These are phyloP conservation scores for Oryza glumipatula DNA, from an alignment of 176 grass and related monocot genomes.

Conservation along the genomic window DNA sequence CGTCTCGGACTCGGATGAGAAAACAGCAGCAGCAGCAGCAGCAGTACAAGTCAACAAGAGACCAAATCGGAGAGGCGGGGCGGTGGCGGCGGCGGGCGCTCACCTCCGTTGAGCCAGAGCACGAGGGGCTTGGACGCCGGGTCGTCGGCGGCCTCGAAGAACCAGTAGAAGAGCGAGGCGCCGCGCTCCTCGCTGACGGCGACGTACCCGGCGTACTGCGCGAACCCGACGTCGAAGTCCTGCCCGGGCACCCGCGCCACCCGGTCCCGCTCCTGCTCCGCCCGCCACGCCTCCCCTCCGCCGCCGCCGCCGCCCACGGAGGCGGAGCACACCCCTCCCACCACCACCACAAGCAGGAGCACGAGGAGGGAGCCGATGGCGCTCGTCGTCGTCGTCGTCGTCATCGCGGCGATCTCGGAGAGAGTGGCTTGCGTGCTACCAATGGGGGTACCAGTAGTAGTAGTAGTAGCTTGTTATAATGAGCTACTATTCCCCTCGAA, in stretches of 20 bases:
- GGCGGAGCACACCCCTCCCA: not conserved
- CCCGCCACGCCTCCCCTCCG: not conserved
- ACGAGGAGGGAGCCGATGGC: not conserved
- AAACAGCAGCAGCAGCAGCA: too few relatives aligned
- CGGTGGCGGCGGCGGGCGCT: not conserved
- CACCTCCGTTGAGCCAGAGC: conserved; percentile 97
- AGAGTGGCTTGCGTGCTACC: not conserved
- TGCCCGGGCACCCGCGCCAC: conserved; percentile 74
- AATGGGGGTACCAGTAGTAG: too few relatives aligned
- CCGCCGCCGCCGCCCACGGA: not conserved
- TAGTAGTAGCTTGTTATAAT: too few relatives aligned
- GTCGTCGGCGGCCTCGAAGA: conserved; percentile 83
- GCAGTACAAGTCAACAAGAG: not conserved
- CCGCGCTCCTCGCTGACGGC: conserved; percentile 70
- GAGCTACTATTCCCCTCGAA: too few relatives aligned
- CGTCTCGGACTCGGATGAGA: not conserved
- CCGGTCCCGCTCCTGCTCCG: conserved; percentile 62
- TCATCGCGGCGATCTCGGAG: not conserved
- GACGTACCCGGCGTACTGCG: conserved; percentile 90
- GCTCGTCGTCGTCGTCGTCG: conserved; percentile 27
- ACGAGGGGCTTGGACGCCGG: conserved; percentile 81
- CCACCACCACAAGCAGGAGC: not conserved
- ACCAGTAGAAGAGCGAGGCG: conserved; percentile 96
- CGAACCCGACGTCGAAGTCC: conserved; percentile 74
- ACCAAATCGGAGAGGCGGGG: not conserved